Percentiles rank a stretch among this genome's conserved stretches.
Evolutionary conservation across 2,329 filamentous ascomycete genomes (phyloP).

Genomic region (Talaromyces islandicus): DNA sequence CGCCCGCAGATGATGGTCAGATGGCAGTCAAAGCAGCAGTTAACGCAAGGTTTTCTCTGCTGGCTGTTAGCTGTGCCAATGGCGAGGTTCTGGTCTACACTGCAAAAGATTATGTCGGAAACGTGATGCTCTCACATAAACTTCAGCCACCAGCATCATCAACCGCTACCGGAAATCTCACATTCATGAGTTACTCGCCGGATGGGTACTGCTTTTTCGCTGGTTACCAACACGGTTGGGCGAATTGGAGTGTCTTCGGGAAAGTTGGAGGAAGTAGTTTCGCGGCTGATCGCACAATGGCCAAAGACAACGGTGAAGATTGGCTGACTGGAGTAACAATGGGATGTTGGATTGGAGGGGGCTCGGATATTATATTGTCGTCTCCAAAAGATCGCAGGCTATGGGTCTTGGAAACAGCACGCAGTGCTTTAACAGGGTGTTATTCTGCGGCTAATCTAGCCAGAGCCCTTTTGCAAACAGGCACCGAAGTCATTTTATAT

Average conservation of each 20-base stretch:
- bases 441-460: conserved; percentile 89
- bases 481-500: conserved; percentile 84
- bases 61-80: conserved; percentile 76
- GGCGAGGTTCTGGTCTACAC: conserved; percentile 84
- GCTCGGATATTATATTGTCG: conserved; percentile 76
- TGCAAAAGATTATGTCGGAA: conserved; percentile 86
- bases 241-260: conserved; percentile 95
- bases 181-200: conserved; percentile 76
- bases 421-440: conserved; percentile 86
- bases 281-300: conserved; percentile 58
- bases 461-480: conserved; percentile 81
- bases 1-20: conserved; percentile 54
- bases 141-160: conserved; percentile 65
- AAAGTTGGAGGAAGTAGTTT: conserved; percentile 85
- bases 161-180: conserved; percentile 63
- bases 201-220: conserved; percentile 96
- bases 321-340: conserved; percentile 77
- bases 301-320: conserved; percentile 64
- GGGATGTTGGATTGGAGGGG: conserved; percentile 81
- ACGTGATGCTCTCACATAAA: conserved; percentile 79
- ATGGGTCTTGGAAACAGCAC: conserved; percentile 86
- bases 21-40: conserved; percentile 71
- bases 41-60: conserved; percentile 89
- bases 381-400: conserved; percentile 67
- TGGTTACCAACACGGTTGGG: conserved; percentile 89